Conservation (phyloP, 768 basidiomycete species). For the Strobilomyces dryophilus region DNA sequence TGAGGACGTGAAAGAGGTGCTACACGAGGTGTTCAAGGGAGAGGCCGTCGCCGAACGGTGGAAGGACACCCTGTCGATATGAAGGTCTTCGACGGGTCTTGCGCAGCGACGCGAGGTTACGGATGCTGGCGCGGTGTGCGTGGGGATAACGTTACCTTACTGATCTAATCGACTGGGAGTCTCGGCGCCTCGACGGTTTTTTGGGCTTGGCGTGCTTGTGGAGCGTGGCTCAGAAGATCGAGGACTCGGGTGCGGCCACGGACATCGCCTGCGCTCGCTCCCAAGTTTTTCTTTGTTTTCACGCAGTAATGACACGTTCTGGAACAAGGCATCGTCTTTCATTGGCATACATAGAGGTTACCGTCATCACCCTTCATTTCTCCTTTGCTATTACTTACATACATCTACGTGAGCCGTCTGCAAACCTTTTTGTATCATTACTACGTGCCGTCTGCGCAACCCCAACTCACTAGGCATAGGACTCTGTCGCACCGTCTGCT, state of each 20-base stretch:
- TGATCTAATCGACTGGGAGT: not conserved
- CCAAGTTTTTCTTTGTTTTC: not conserved
- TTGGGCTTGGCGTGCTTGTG: not conserved
- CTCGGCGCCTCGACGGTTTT: not conserved
- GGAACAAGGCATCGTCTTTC: not conserved
- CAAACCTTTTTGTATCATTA: not conserved
- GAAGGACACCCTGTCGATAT: slow-evolving; percentile 53
- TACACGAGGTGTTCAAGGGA: slow-evolving; percentile 80
- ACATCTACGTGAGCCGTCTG: not conserved
- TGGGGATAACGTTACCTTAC: not conserved
- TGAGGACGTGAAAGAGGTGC: slow-evolving; percentile 85
- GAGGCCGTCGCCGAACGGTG: slow-evolving; percentile 56
- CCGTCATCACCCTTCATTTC: not conserved
- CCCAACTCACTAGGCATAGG: slow-evolving; percentile 1
- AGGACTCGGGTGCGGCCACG: not conserved
- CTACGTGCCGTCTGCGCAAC: not conserved
- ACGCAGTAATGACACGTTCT: not conserved
- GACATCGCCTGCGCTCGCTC: not conserved
- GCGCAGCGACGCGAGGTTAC: not conserved
- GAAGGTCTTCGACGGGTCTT: not conserved
- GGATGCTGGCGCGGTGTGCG: not conserved
- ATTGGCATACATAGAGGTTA: slow-evolving; percentile 8
- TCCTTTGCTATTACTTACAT: not conserved
- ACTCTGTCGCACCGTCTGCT: not conserved
- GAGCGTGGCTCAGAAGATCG: not conserved